Evolutionary conservation across 805 yeast genomes (phyloP).

Genomic region (Wickerhamomyces rabaulensis): DNA sequence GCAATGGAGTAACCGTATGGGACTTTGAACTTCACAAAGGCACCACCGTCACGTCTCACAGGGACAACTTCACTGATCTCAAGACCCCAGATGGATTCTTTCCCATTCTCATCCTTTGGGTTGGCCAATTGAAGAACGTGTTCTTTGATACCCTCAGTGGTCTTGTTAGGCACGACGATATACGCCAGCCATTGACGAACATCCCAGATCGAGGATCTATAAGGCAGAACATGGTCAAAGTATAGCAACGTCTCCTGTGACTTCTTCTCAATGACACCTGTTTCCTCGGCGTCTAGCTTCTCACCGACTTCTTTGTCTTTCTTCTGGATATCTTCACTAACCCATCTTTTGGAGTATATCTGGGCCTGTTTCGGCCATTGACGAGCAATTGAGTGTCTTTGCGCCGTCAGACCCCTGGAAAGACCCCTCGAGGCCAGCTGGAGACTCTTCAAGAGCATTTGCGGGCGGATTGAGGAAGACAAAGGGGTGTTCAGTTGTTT

Average conservation of each 20-base stretch:
- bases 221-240: slow-evolving; percentile 51
- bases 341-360: slow-evolving; percentile 20
- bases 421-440: neutral
- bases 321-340: slow-evolving; percentile 35
- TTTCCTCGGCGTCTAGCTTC: slow-evolving; percentile 45
- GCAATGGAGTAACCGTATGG: slow-evolving; percentile 46
- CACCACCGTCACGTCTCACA: slow-evolving; percentile 86
- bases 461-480: too few relatives aligned
- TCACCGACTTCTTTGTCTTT: slow-evolving; percentile 50
- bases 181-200: slow-evolving; percentile 38
- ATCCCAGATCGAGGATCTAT: slow-evolving; percentile 40
- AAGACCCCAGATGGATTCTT: slow-evolving; percentile 34
- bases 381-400: neutral
- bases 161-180: slow-evolving; percentile 29
- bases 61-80: slow-evolving; percentile 59
- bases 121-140: slow-evolving; percentile 35
- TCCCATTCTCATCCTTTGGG: slow-evolving; percentile 23
- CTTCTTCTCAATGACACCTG: slow-evolving; percentile 51
- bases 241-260: slow-evolving; percentile 47
- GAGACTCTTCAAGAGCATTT: neutral
- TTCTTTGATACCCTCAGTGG: slow-evolving; percentile 34
- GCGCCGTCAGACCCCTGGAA: neutral
- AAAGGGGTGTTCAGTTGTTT: too few relatives aligned
- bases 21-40: slow-evolving; percentile 71
- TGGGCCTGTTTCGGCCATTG: neutral